Evolutionary conservation across 805 yeast species (phyloP).

Genomic region (Candida railenensis): DNA sequence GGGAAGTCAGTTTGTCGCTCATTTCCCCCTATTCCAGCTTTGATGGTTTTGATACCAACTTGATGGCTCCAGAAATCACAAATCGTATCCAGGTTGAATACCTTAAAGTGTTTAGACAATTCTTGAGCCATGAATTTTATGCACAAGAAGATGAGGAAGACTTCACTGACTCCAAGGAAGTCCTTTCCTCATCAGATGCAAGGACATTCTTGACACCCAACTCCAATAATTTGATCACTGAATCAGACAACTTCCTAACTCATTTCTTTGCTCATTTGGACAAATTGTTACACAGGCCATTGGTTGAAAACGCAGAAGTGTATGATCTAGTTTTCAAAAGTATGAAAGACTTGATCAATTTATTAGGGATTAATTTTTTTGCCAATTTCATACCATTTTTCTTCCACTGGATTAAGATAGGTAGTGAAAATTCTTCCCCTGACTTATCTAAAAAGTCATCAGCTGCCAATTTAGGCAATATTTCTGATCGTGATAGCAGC

Average conservation of each 20-base stretch:
- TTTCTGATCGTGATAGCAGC: slow-evolving; percentile 8
- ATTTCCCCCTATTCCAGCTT: slow-evolving; percentile 20
- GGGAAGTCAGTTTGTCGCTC: slow-evolving; percentile 42
- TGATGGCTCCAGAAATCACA: slow-evolving; percentile 22
- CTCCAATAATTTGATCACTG: slow-evolving; percentile 39
- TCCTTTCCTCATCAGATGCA: neutral
- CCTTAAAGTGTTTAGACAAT: slow-evolving; percentile 36
- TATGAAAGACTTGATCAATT: slow-evolving; percentile 22
- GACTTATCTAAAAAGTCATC: neutral
- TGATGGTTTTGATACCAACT: slow-evolving; percentile 9
- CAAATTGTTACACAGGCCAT: slow-evolving; percentile 26
- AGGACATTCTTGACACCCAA: slow-evolving; percentile 35
- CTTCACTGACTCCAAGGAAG: slow-evolving; percentile 12
- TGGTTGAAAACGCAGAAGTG: slow-evolving; percentile 20
- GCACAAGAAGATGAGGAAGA: slow-evolving; percentile 9
- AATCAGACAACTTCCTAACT: slow-evolving; percentile 39
- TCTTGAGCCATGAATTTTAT: slow-evolving; percentile 30
- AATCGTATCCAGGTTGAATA: slow-evolving; percentile 37
- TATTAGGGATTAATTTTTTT: slow-evolving; percentile 48
- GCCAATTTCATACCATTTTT: slow-evolving; percentile 46
- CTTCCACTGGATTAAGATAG: slow-evolving; percentile 36
- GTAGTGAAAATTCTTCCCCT: neutral
- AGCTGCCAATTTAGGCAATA: slow-evolving; percentile 13
- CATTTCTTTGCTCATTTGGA: slow-evolving; percentile 38
- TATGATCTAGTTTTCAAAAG: slow-evolving; percentile 20